These are phyloP conservation scores for Stygiomarasmius scandens DNA, from an alignment of 1,284 basidiomycete genomes.

Conservation along the genomic window DNA sequence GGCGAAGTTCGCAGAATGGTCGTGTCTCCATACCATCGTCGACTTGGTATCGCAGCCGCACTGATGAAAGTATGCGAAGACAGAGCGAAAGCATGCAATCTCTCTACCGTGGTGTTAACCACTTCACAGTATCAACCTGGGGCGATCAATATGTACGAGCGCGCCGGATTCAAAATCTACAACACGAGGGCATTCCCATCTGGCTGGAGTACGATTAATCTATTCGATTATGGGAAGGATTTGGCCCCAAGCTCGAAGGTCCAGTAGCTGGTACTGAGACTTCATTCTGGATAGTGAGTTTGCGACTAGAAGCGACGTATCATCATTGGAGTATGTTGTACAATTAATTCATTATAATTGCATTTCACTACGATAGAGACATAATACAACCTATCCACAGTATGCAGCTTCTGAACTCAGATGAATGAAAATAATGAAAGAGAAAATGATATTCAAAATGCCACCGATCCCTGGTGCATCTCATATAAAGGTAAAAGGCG, in stretches of 20 bases:
- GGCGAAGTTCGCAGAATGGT: slow-evolving; percentile 28
- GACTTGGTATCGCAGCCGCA: slow-evolving; percentile 23
- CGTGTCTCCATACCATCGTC: slow-evolving; percentile 25
- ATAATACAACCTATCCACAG: too few species aligned
- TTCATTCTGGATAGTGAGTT: too few species aligned
- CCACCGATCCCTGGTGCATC: too few species aligned
- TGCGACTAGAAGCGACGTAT: too few species aligned
- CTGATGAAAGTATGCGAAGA: slow-evolving; percentile 22
- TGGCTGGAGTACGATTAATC: not conserved
- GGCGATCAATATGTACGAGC: slow-evolving; percentile 24
- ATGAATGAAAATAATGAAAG: too few species aligned
- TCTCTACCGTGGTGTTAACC: slow-evolving; percentile 19
- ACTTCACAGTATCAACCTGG: slow-evolving; percentile 22
- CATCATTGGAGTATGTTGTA: too few species aligned
- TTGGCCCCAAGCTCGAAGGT: not conserved
- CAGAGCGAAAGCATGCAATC: slow-evolving; percentile 17
- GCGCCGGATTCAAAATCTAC: not conserved
- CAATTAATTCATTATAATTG: too few species aligned
- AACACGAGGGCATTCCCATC: not conserved
- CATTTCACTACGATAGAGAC: too few species aligned
- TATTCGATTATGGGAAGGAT: not conserved
- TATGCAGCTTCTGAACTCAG: too few species aligned
- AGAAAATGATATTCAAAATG: too few species aligned
- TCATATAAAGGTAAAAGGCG: too few species aligned
- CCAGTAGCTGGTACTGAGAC: too few species aligned